Percentiles rank a stretch among this genome's conserved stretches.
Conservation (phyloP, 352 stramenopile genomes). For the Globisporangium spinosum region DNA sequence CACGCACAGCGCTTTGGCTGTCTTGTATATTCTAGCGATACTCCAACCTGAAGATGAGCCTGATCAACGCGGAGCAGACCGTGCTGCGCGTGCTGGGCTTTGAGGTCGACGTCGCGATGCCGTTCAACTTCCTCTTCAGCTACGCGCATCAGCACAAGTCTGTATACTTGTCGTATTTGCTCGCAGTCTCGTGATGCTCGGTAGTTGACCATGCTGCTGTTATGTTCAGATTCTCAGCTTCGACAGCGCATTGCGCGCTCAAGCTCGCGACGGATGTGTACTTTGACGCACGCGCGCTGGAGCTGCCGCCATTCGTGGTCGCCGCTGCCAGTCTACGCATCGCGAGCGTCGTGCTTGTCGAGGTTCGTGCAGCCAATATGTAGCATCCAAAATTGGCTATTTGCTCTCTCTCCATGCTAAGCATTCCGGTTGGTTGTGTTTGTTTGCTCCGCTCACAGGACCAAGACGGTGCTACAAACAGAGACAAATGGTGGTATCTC, state of each 20-base stretch:
- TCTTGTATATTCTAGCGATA: slow-evolving; percentile 27
- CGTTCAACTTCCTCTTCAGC: slow-evolving; percentile 33
- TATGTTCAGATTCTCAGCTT: slow-evolving; percentile 23
- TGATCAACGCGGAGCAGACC: slow-evolving; percentile 54
- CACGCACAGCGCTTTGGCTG: no score
- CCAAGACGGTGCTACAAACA: not conserved
- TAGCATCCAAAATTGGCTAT: not conserved
- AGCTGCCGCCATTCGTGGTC: slow-evolving; percentile 27
- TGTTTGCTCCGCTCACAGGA: not conserved
- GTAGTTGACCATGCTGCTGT: not conserved
- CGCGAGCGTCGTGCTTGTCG: slow-evolving; percentile 19
- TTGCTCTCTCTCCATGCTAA: no score
- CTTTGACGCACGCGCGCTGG: slow-evolving; percentile 22
- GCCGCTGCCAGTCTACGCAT: slow-evolving; percentile 31
- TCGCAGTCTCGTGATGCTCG: not conserved
- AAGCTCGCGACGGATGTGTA: slow-evolving; percentile 36
- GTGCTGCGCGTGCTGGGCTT: slow-evolving; percentile 45
- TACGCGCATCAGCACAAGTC: slow-evolving; percentile 30
- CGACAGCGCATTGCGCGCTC: slow-evolving; percentile 35
- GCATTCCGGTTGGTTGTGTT: no score
- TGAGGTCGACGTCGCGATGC: slow-evolving; percentile 40
- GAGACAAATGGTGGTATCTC: slow-evolving; percentile 46
- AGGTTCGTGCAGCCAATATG: slow-evolving; percentile 13
- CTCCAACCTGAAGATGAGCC: slow-evolving; percentile 34
- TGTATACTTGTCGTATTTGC: not conserved